Base-by-base conservation (phyloP, 2,329 filamentous ascomycete genomes). In the Neophaeococcomyces aloes region DNA sequence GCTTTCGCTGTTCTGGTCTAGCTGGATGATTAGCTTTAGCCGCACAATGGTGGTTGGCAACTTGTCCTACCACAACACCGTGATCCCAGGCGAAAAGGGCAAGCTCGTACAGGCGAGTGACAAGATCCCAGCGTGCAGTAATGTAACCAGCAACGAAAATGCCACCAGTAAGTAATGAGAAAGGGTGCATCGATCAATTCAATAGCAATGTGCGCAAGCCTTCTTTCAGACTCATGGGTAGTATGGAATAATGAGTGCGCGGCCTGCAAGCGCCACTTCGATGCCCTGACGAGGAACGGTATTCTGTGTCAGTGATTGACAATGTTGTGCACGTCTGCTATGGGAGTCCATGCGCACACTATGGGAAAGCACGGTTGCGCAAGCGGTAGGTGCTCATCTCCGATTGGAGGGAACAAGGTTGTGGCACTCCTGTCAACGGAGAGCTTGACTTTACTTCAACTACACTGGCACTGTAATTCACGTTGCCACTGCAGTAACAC, bases 101-200 rank as follows among this genome's bases (percentile, higher is more conserved):
- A 59, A 98, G 79, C 68, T 98, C 89, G 81, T 95, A 94, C 58
- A 96, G 76, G 59, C 88, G 82, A 57, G 89, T 95, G 56, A 95
- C 87, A 51, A 98, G 81, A 69, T 96, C 91, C 88, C 91, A 98
- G 74, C 91, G 84, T 62, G 91, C 91, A 69, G 91, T 98, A 65
- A 89, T 96, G 75, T 98, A 98, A 67, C 91, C 91, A 71, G 91
- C 89, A 75, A 96, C 83, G 73, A 98, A 98, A 72, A 98, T 95
- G 70, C 84, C 87, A 70, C 94, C 80, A 60, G 88, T 94, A 66
- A 95, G 78, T 65, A 89, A 73, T 52, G 89, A 96, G 72, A 96
- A 95, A 61, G 88, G 86, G 86, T 95, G 88, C 89, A 96, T 96
- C 13, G 39, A 35, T 42, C 31, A 23, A 29, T 42, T 30, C 19